phyloP scores from a whole-genome alignment of 352 stramenopile genomes.

The Thraustochytrium sp. region DNA sequence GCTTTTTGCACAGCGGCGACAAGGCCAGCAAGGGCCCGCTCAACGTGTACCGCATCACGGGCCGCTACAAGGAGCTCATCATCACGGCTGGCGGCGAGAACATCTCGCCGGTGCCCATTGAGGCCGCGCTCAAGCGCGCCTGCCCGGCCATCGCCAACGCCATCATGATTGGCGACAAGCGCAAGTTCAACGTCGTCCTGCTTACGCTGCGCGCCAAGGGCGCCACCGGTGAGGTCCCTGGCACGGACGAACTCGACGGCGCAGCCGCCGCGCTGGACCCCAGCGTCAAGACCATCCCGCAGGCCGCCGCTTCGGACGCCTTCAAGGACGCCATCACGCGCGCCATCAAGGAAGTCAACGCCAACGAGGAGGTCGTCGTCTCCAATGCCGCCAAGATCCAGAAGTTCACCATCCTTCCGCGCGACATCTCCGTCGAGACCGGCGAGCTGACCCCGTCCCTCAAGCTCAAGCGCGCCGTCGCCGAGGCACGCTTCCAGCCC shows the following conservation, averaged over 20 bases:
- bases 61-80: conserved; percentile 58
- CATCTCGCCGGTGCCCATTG: too few relatives aligned
- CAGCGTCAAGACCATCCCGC: conserved; percentile 14
- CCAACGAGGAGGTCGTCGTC: conserved; percentile 46
- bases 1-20: conserved; percentile 54
- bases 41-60: conserved; percentile 54
- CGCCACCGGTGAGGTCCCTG: conserved; percentile 40
- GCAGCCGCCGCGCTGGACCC: not conserved
- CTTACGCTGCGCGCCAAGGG: conserved; percentile 49
- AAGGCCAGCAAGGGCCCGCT: conserved; percentile 47
- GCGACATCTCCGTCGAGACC: conserved; percentile 38
- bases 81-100: conserved; percentile 59
- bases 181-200: conserved; percentile 56
- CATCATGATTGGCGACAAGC: conserved; percentile 57
- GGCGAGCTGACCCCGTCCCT: conserved; percentile 50
- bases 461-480: conserved; percentile 50
- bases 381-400: conserved; percentile 50
- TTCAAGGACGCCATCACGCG: conserved; percentile 45
- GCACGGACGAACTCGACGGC: conserved; percentile 43
- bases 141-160: conserved; percentile 50
- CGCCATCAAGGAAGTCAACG: conserved; percentile 55
- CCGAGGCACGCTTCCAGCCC: conserved; percentile 37
- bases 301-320: conserved; percentile 33
- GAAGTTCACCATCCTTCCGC: conserved; percentile 53
- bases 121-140: conserved; percentile 52